A percentile compares a stretch with the other conserved stretches of the same genome.
Conservation (phyloP, 2,329 filamentous ascomycete genomes). For the Clarireedia hainanense region DNA sequence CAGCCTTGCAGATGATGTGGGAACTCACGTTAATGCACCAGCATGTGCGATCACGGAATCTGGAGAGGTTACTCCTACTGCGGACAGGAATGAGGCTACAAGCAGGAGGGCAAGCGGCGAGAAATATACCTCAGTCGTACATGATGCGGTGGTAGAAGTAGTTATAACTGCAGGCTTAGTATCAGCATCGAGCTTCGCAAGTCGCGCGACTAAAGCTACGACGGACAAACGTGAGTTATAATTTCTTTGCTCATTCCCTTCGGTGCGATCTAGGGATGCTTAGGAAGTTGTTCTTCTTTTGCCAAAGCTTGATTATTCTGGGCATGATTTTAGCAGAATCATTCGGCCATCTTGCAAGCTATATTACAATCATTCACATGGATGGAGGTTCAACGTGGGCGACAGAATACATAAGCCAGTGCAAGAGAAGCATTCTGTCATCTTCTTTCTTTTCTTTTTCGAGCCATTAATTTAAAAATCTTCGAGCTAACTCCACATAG, state of each 20-base stretch:
- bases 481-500: conserved; percentile 28
- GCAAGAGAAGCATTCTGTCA: too few relatives aligned
- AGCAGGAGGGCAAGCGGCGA: conserved; percentile 12
- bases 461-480: too few relatives aligned
- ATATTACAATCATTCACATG: too few relatives aligned
- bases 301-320: too few relatives aligned
- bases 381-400: too few relatives aligned
- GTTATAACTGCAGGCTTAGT: conserved; percentile 42
- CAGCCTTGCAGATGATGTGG: conserved; percentile 33
- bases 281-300: too few relatives aligned
- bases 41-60: conserved; percentile 7
- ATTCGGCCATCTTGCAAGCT: too few relatives aligned
- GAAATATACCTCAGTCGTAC: conserved; percentile 33
- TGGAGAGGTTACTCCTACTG: conserved; percentile 31
- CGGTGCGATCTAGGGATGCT: neutral
- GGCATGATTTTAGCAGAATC: too few relatives aligned
- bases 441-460: too few relatives aligned
- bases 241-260: neutral
- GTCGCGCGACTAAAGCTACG: neutral
- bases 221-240: neutral
- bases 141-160: conserved; percentile 61
- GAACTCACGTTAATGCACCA: conserved; percentile 6
- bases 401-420: too few relatives aligned
- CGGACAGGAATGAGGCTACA: conserved; percentile 17
- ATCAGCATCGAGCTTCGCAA: conserved; percentile 11